Conservation (phyloP, 2,329 filamentous ascomycete genomes). For the Curvularia sp. region DNA sequence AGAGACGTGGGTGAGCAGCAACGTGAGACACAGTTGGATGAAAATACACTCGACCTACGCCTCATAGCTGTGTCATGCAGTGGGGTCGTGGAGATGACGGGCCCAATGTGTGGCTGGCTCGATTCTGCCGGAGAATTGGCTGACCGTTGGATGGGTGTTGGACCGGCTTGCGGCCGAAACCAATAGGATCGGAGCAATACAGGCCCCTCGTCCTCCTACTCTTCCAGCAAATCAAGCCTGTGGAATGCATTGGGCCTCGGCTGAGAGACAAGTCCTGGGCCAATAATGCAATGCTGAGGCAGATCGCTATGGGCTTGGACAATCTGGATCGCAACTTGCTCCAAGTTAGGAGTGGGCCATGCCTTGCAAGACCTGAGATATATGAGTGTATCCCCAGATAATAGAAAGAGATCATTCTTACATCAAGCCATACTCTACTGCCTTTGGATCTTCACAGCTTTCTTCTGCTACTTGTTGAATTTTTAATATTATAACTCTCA, state of each 20-base stretch:
- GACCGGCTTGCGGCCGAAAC: slow-evolving; percentile 6
- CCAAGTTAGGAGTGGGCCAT: not conserved
- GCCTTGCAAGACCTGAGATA: not conserved
- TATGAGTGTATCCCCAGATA: not conserved
- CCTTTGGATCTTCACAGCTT: not conserved
- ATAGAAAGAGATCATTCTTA: not conserved
- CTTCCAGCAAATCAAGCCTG: not conserved
- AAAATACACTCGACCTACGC: not conserved
- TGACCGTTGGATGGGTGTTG: not conserved
- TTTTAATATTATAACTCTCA: not conserved
- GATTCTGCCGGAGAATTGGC: not conserved
- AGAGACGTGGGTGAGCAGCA: not conserved
- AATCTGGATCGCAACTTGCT: not conserved
- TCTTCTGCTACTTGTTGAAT: not conserved
- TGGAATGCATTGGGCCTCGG: not conserved
- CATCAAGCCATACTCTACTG: not conserved
- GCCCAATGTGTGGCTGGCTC: not conserved
- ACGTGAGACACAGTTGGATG: not conserved
- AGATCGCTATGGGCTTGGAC: not conserved
- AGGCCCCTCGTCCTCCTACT: not conserved
- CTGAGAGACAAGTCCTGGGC: not conserved
- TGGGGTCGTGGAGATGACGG: not conserved
- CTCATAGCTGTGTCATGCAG: not conserved
- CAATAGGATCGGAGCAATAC: not conserved
- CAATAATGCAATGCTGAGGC: not conserved